Conservation (phyloP, 345 rosid genomes). For the Nasturtium officinale region DNA sequence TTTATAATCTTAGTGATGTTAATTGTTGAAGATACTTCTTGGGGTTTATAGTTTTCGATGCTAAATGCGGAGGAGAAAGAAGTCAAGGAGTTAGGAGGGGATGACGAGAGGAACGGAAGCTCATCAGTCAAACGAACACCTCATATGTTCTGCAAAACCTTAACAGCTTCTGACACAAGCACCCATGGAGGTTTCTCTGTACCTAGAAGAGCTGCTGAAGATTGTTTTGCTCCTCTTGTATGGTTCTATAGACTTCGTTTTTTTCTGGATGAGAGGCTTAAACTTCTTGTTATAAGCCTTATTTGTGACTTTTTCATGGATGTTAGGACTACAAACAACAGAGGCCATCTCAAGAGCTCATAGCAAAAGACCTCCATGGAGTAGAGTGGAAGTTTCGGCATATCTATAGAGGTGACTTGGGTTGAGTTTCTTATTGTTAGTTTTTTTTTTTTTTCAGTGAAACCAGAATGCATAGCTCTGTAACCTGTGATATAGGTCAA, state of each 20-base stretch:
- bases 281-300: conserved; percentile 18
- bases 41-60: conserved; percentile 53
- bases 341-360: conserved; percentile 89
- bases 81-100: conserved; percentile 50
- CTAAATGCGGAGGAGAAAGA: conserved; percentile 56
- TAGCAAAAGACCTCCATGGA: conserved; percentile 89
- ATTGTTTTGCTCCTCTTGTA: conserved; percentile 86
- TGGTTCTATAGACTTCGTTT: conserved; percentile 3
- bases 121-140: conserved; percentile 63
- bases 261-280: not conserved
- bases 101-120: conserved; percentile 60
- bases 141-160: conserved; percentile 89
- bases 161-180: conserved; percentile 92
- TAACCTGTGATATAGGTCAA: conserved; percentile 61
- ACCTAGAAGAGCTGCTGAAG: conserved; percentile 90
- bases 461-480: conserved; percentile 2
- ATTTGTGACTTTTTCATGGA: not conserved
- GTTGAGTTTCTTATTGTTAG: conserved; percentile 9
- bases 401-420: conserved; percentile 72
- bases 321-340: conserved; percentile 81
- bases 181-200: conserved; percentile 96
- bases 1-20: conserved; percentile 2
- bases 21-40: conserved; percentile 21
- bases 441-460: conserved; percentile 26
- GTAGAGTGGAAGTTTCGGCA: conserved; percentile 89